Conservation (phyloP, 352 stramenopile genomes). For the Thraustotheca clavata region DNA sequence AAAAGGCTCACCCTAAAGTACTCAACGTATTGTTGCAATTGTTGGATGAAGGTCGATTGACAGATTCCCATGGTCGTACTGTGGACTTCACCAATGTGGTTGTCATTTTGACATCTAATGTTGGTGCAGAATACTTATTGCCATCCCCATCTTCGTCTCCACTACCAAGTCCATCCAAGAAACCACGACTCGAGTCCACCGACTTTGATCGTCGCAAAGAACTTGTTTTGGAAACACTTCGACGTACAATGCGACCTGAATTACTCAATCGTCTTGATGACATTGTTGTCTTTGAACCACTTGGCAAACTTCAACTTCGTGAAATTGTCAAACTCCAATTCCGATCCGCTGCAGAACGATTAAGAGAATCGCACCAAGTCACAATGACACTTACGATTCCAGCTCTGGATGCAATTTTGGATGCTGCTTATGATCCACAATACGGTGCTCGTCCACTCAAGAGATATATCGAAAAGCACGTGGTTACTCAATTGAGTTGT, state of each 20-base stretch:
- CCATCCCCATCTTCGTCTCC: constrained; percentile 44
- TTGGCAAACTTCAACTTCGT: constrained; percentile 81
- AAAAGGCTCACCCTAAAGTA: constrained; percentile 96
- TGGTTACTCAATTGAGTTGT: constrained; percentile 86
- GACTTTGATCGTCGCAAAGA: constrained; percentile 51
- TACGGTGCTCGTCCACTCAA: constrained; percentile 95
- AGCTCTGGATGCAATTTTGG: constrained; percentile 87
- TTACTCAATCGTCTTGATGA: constrained; percentile 96
- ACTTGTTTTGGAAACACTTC: constrained; percentile 83
- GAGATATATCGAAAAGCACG: constrained; percentile 91
- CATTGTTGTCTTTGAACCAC: constrained; percentile 94
- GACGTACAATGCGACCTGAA: constrained; percentile 88
- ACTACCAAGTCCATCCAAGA: constrained; percentile 42
- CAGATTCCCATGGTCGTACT: constrained; percentile 92
- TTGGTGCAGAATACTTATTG: constrained; percentile 89
- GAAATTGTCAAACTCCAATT: constrained; percentile 93
- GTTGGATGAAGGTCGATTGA: constrained; percentile 96
- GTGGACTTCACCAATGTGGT: constrained; percentile 97
- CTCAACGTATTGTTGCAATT: constrained; percentile 96
- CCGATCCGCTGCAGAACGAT: constrained; percentile 67
- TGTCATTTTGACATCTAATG: constrained; percentile 97
- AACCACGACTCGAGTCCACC: constrained; percentile 32
- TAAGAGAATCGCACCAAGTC: constrained; percentile 57
- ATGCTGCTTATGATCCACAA: constrained; percentile 88
- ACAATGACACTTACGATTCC: constrained; percentile 60